Evolutionary conservation across 2,329 filamentous ascomycete genomes (phyloP).

Genomic region (Beauveria sp.): DNA sequence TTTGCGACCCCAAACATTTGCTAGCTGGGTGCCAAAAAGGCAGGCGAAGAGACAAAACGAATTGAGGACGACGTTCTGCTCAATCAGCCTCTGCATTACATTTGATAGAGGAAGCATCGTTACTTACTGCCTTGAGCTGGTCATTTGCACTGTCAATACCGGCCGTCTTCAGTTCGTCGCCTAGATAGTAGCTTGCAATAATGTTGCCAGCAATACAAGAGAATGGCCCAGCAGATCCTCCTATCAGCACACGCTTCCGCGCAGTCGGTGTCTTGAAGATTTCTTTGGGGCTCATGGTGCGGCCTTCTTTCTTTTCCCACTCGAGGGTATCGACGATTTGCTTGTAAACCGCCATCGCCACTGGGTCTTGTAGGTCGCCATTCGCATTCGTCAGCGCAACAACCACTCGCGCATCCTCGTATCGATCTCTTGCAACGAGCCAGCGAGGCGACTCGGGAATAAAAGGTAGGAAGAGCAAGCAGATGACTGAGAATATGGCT

Average conservation of each 20-base stretch:
- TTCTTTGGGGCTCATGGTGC: constrained; percentile 34
- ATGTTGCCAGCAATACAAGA: constrained; percentile 25
- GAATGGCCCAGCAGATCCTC: constrained; percentile 34
- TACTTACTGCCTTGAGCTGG: constrained; percentile 33
- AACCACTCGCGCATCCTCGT: constrained; percentile 31
- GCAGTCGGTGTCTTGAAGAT: constrained; percentile 40
- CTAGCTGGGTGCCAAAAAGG: constrained; percentile 34
- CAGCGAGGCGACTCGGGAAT: constrained; percentile 39
- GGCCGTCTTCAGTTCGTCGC: constrained; percentile 34
- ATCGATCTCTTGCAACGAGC: constrained; percentile 32
- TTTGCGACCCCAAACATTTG: constrained; percentile 36
- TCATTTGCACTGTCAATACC: constrained; percentile 34
- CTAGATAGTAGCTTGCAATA: constrained; percentile 33
- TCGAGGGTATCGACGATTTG: constrained; percentile 34
- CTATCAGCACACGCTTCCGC: constrained; percentile 37
- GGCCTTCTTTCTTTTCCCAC: constrained; percentile 33
- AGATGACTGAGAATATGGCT: constrained; percentile 20
- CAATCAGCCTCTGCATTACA: not conserved
- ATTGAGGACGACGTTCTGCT: constrained; percentile 41
- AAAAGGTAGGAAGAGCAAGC: constrained; percentile 22
- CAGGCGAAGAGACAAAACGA: constrained; percentile 37
- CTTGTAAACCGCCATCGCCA: constrained; percentile 12
- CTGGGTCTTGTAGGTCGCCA: constrained; percentile 30
- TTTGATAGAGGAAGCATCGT: no score
- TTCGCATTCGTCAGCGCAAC: constrained; percentile 37